These are phyloP conservation scores for Porcisia hertigi DNA, from an alignment of 208 protist genomes.

Conservation along the genomic window DNA sequence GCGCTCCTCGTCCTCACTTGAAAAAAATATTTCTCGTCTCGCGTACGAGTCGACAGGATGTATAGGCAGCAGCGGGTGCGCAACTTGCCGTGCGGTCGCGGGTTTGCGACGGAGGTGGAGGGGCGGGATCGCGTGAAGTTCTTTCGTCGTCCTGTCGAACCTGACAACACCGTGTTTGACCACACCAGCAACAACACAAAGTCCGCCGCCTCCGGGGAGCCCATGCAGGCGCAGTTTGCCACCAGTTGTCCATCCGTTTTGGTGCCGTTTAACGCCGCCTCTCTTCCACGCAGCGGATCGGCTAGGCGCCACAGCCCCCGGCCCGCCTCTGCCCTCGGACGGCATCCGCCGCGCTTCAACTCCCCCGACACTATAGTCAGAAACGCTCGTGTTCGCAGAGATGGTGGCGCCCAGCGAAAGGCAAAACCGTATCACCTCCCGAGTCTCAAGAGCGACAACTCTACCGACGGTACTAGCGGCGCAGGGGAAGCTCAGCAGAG, in stretches of 20 bases:
- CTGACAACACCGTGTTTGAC: constrained; percentile 27
- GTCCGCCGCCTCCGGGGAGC: not conserved
- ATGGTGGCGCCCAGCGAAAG: constrained; percentile 1
- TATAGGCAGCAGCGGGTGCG: constrained; percentile 29
- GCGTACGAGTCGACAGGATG: constrained; percentile 1
- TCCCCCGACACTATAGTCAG: not conserved
- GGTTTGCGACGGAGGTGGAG: constrained; percentile 74
- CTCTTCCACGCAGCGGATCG: not conserved
- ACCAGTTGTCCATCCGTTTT: constrained; percentile 26
- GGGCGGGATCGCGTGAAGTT: constrained; percentile 88
- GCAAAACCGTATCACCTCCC: constrained; percentile 43
- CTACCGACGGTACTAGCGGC: not conserved
- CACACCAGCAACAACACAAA: constrained; percentile 16
- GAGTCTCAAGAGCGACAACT: constrained; percentile 10
- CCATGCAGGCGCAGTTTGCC: constrained; percentile 29
- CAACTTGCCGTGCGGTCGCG: constrained; percentile 48
- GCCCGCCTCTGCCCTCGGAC: constrained; percentile 9
- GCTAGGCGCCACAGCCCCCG: not conserved
- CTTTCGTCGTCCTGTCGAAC: constrained; percentile 83
- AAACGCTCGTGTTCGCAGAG: constrained; percentile 1
- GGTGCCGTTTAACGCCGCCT: constrained; percentile 16
- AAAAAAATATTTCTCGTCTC: not conserved
- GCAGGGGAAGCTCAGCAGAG: not conserved
- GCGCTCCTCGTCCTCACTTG: not conserved
- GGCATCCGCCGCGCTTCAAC: not conserved